phyloP scores from a whole-genome alignment of 805 yeast species.

The Ogataea paradorogensis region DNA sequence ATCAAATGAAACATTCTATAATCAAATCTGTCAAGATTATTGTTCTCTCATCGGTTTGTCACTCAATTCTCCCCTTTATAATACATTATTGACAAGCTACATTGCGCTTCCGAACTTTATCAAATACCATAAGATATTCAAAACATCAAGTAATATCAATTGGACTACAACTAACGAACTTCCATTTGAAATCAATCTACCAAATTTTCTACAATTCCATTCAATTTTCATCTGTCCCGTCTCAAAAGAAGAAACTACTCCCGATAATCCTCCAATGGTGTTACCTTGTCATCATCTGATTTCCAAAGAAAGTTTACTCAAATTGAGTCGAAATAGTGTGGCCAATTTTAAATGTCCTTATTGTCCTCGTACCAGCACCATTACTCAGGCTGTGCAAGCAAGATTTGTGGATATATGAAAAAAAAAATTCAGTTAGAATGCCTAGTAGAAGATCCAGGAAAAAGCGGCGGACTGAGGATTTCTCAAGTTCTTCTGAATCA shows the following conservation, averaged over 20 bases:
- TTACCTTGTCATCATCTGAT: constrained; percentile 46
- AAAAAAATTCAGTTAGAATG: constrained; percentile 2
- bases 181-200: constrained; percentile 60
- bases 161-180: constrained; percentile 61
- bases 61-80: constrained; percentile 50
- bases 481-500: constrained; percentile 50
- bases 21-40: constrained; percentile 43
- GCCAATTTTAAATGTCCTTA: constrained; percentile 69
- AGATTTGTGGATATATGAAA: constrained; percentile 37
- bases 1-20: constrained; percentile 19
- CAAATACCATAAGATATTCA: constrained; percentile 43
- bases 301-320: constrained; percentile 50
- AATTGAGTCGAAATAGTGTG: constrained; percentile 38
- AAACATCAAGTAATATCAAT: constrained; percentile 38
- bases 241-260: constrained; percentile 61
- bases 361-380: constrained; percentile 53
- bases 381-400: constrained; percentile 42
- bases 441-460: constrained; percentile 53
- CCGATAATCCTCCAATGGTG: constrained; percentile 54
- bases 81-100: constrained; percentile 50
- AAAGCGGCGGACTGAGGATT: constrained; percentile 82
- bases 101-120: constrained; percentile 52
- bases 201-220: constrained; percentile 52
- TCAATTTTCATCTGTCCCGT: constrained; percentile 73
- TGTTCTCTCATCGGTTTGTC: constrained; percentile 48